Base-by-base conservation (phyloP, 2,329 filamentous ascomycete species). In the Ophiostoma triangulosporum region DNA sequence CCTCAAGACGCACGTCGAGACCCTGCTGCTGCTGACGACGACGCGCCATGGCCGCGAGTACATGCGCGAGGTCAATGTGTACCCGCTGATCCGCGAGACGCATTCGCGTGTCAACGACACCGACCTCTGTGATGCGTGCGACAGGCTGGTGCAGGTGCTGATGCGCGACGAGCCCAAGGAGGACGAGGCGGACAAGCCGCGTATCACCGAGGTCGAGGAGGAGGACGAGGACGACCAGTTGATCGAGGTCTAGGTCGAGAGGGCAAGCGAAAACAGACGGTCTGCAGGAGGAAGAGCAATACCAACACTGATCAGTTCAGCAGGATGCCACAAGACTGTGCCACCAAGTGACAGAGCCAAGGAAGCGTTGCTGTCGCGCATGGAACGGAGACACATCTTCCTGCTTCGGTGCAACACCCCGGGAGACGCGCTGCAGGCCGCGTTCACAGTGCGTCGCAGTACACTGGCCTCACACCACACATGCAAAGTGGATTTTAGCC, bases 1-100 rank as follows among this genome's bases (percentile, higher is more conserved):
- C 58, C 75, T 96, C 52, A 80, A 85, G 64, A 93, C 87, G 3
- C 90, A 97, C 65, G 69, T 98, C 20, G 93, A 98, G 70, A 95
- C 89, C 1, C 67, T 98, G 53, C 76, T 90, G 54, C 70, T 98
- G 17, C 68, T 98, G 55, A 90, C 87, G 0, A 90, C 86, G 6
- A 91, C 87, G 7, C 75, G 80, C 6, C 74, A 83, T 60, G 88
- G 84, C 1, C 77, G 91, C 56, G 85, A 94, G 6, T 70, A 78
- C 53, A 73, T 97, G 74, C 77, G 89, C 17, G 71, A 76, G 17
- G 73, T 91, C 46, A 87, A 88, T 61, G 86, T 95, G 1, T 98
- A 98, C 66, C 88, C 90, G 0, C 82, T 97, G 48, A 73, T 97
- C 20, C 76, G 93, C 51, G 93, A 97, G 68, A 84, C 86, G 31